These are phyloP conservation scores for Blastocystis sp. DNA, from an alignment of 352 stramenopile genomes.

Conservation along the genomic window DNA sequence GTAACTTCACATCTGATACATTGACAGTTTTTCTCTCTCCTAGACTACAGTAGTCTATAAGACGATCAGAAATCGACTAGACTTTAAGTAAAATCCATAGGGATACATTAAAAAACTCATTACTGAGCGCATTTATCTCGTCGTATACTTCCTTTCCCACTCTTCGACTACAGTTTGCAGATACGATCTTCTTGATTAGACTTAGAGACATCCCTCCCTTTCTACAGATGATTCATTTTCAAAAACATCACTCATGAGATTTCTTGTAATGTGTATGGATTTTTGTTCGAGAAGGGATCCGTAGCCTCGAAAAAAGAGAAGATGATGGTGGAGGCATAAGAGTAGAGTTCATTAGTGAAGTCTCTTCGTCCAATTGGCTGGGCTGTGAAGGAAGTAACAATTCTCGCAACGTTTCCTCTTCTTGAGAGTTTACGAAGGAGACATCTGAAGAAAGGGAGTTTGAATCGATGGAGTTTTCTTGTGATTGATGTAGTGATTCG, in stretches of 20 bases:
- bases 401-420: not conserved
- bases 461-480: not conserved
- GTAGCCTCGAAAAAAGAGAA: not conserved
- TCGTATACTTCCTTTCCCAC: not conserved
- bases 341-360: not conserved
- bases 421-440: not conserved
- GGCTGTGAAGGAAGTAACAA: not conserved
- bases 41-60: constrained; percentile 40
- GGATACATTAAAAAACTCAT: constrained; percentile 18
- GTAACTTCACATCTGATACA: constrained; percentile 9
- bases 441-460: not conserved
- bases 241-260: not conserved
- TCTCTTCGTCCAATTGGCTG: not conserved
- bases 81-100: not conserved
- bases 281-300: not conserved
- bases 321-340: not conserved
- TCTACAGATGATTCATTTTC: not conserved
- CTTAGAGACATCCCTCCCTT: not conserved
- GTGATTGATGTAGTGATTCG: not conserved
- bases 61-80: not conserved
- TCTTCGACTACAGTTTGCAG: not conserved
- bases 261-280: not conserved
- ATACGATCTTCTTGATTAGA: constrained; percentile 32
- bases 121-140: not conserved
- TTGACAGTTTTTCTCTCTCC: not conserved